Evolutionary conservation across 1,284 basidiomycete species (phyloP).

Genomic region (Ustilago tritici): DNA sequence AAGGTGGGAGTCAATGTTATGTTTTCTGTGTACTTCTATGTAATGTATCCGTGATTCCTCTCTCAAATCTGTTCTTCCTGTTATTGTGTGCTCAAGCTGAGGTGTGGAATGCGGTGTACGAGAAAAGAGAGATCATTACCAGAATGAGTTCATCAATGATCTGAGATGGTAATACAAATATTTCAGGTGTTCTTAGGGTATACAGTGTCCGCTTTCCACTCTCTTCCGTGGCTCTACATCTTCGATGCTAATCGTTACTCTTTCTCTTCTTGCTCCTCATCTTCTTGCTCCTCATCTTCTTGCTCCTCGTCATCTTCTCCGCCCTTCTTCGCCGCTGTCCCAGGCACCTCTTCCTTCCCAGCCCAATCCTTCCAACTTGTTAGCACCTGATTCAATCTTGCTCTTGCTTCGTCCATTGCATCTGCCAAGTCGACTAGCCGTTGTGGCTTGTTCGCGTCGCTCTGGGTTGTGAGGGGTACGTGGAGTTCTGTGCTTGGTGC

Average conservation of each 20-base stretch:
- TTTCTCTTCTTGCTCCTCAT: conserved; percentile 22
- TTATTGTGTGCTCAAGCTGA: no score
- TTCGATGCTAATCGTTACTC: not conserved
- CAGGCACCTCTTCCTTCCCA: conserved; percentile 21
- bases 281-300: conserved; percentile 27
- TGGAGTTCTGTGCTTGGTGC: conserved; percentile 29
- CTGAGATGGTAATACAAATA: conserved; percentile 4
- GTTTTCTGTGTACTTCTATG: conserved; percentile 27
- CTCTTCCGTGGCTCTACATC: not conserved
- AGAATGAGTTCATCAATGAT: not conserved
- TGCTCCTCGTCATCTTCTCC: conserved; percentile 26
- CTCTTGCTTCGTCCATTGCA: conserved; percentile 28
- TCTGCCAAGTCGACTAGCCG: conserved; percentile 32
- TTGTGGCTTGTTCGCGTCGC: conserved; percentile 16
- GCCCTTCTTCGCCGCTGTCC: conserved; percentile 6
- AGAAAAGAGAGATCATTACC: not conserved
- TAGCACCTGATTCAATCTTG: conserved; percentile 26
- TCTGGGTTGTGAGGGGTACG: conserved; percentile 6
- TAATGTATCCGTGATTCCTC: conserved; percentile 18
- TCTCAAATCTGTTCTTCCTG: no score
- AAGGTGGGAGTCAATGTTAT: not conserved
- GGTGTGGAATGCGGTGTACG: no score
- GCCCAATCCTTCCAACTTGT: conserved; percentile 49
- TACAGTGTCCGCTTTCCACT: not conserved
- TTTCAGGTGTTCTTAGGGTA: not conserved